Conservation (phyloP, 2,329 filamentous ascomycete species). For the Davidsoniella eucalypti region DNA sequence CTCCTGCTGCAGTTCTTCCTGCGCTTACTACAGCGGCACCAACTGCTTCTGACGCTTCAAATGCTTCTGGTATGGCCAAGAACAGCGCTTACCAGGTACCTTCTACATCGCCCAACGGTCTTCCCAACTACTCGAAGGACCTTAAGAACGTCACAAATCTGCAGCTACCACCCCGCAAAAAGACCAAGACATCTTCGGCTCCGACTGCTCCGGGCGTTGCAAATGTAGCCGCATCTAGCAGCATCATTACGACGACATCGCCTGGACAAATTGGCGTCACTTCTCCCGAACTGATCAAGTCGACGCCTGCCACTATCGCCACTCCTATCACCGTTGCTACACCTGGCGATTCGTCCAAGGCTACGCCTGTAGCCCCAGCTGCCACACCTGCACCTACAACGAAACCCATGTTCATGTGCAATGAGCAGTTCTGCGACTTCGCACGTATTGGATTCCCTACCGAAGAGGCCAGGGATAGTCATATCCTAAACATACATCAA, state of each 20-base stretch:
- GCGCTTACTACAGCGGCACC: neutral
- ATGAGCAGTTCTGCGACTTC: slow-evolving; percentile 38
- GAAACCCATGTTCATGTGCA: slow-evolving; percentile 32
- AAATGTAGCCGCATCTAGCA: neutral
- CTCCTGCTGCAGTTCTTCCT: neutral
- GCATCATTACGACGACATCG: slow-evolving; percentile 1
- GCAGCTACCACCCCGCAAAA: slow-evolving; percentile 40
- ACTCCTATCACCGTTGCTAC: slow-evolving; percentile 5
- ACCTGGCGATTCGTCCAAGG: slow-evolving; percentile 15
- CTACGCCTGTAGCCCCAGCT: neutral
- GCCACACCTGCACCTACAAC: slow-evolving; percentile 9
- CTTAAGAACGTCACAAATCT: slow-evolving; percentile 35
- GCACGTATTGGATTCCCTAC: slow-evolving; percentile 32
- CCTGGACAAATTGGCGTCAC: slow-evolving; percentile 1
- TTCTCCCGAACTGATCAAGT: slow-evolving; percentile 13
- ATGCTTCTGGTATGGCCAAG: slow-evolving; percentile 1
- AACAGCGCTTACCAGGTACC: slow-evolving; percentile 4
- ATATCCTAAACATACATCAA: slow-evolving; percentile 42
- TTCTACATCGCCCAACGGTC: slow-evolving; percentile 40
- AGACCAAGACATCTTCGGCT: slow-evolving; percentile 26
- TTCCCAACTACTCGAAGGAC: slow-evolving; percentile 30
- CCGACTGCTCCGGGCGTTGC: neutral
- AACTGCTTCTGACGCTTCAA: neutral
- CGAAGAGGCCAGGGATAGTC: slow-evolving; percentile 35
- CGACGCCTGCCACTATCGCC: slow-evolving; percentile 11